phyloP scores from a whole-genome alignment of 306 rosid genomes.

The Erythrophleum fordii region DNA sequence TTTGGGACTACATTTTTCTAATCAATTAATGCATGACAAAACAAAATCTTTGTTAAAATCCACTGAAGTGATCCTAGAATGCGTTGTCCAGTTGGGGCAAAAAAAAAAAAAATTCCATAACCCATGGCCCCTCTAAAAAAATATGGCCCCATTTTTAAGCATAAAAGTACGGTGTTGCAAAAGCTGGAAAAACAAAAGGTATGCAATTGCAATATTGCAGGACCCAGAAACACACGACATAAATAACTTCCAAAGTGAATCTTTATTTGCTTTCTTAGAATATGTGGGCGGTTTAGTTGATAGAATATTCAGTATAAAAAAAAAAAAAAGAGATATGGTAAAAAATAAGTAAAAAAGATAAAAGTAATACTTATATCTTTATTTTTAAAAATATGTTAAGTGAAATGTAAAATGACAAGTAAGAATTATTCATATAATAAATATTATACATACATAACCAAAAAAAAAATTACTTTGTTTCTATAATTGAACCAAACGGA shows the following conservation, averaged over 20 bases:
- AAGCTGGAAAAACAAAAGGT: not conserved
- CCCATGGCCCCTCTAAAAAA: not conserved
- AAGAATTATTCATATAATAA: too few species aligned
- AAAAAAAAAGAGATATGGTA: too few species aligned
- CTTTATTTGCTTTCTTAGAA: not conserved
- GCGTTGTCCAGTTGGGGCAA: not conserved
- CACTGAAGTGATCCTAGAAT: not conserved
- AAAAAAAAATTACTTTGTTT: too few species aligned
- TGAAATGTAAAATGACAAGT: too few species aligned
- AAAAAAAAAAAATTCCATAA: not conserved
- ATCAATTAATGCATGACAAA: not conserved
- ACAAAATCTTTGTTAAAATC: not conserved
- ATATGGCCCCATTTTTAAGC: conserved; percentile 7
- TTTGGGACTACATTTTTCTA: not conserved
- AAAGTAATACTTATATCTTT: too few species aligned
- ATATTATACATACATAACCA: too few species aligned
- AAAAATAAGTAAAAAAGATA: too few species aligned
- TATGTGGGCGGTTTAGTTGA: too few species aligned
- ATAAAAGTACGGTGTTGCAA: not conserved
- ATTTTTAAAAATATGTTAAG: too few species aligned
- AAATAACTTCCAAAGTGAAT: not conserved
- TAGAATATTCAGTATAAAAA: too few species aligned
- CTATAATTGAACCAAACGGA: too few species aligned
- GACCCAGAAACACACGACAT: not conserved
- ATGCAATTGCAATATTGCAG: not conserved